A percentile compares a stretch with the other conserved stretches of the same genome.
These are phyloP conservation scores for Salix viminalis DNA, from an alignment of 345 rosid genomes.

Conservation along the genomic window DNA sequence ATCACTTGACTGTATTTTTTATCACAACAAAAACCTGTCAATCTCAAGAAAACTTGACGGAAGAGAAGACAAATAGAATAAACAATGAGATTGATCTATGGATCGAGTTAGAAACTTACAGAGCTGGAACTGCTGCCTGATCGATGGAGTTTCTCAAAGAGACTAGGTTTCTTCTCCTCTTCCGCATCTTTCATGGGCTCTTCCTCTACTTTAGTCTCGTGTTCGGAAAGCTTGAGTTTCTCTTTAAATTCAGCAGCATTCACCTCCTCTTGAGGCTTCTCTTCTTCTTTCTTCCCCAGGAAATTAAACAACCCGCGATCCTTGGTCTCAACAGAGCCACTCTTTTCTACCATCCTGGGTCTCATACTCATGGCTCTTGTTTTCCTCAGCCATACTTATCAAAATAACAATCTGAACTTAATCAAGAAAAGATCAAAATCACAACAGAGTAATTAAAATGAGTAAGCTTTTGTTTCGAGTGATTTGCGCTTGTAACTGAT, in stretches of 20 bases:
- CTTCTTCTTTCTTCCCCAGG: slow-evolving; percentile 64
- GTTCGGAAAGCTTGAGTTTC: slow-evolving; percentile 56
- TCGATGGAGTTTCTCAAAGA: slow-evolving; percentile 69
- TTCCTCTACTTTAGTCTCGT: slow-evolving; percentile 9
- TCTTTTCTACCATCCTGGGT: slow-evolving; percentile 18
- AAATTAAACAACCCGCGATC: slow-evolving; percentile 87
- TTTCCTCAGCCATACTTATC: slow-evolving; percentile 51
- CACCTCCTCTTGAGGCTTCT: slow-evolving; percentile 52
- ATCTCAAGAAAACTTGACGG: background rate
- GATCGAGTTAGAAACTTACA: slow-evolving; percentile 46
- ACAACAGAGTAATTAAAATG: background rate
- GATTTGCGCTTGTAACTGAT: background rate
- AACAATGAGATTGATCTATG: background rate
- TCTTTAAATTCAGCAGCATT: slow-evolving; percentile 56
- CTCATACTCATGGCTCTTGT: slow-evolving; percentile 46
- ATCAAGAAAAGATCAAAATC: no score
- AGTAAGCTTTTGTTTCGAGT: background rate
- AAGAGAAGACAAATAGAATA: background rate
- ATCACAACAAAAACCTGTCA: background rate
- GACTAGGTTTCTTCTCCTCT: slow-evolving; percentile 50
- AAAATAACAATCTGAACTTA: background rate
- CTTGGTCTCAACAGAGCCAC: slow-evolving; percentile 36
- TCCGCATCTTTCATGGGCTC: slow-evolving; percentile 20
- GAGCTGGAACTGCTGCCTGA: slow-evolving; percentile 81
- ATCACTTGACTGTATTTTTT: slow-evolving; percentile 58